Base-by-base conservation (phyloP, 371 early-diverging fungal species). In the Mortierella sp. region DNA sequence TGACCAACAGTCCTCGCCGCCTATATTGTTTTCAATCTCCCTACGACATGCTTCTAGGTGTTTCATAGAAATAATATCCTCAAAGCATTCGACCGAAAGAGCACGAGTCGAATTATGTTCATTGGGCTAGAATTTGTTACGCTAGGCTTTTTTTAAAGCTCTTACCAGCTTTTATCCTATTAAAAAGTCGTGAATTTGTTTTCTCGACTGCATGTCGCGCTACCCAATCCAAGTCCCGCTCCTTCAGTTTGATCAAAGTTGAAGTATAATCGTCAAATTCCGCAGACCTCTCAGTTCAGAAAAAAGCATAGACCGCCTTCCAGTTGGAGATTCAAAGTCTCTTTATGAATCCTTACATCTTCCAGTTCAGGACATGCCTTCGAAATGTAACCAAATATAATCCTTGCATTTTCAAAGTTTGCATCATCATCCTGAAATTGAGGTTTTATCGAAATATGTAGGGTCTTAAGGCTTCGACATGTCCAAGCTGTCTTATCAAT, bases 401-500 rank as follows among this genome's bases (percentile, higher is more conserved):
- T 53, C 17, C 53, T 22, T 4, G 53, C 22, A 23, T 53, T 53
- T 10, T 53, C 6, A 32, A 23, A 17, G 15, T 32, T 69, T 32
- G 63, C 31, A 45, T 55, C 23, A n/a, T 60, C 65, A 13, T 6
- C 0, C 37, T 51, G 19, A 40, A 26, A 29, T 9, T 2, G 3
- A 0, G 64, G n/a, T 3, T 19, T 31, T 29, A 71, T 29, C 40
- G 59, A 28, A 1, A n/a, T 31, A 31, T 59, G 47, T 13, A 71
- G 53, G 0, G 65, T 65, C 34, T 40, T 28, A 17, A 60, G 61
- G 0, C 54, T 23, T 6, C 71, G 71, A 13, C 71, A 71, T 1
- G 65, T 59, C 71, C 70, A 70, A 8, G 64, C 31, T 6, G 53
- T 22, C 31, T 61, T 60, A 8, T 53, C 34, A 7, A 8, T 26